phyloP scores from a whole-genome alignment of 768 basidiomycete species.

The Rhodotorula paludigena region DNA sequence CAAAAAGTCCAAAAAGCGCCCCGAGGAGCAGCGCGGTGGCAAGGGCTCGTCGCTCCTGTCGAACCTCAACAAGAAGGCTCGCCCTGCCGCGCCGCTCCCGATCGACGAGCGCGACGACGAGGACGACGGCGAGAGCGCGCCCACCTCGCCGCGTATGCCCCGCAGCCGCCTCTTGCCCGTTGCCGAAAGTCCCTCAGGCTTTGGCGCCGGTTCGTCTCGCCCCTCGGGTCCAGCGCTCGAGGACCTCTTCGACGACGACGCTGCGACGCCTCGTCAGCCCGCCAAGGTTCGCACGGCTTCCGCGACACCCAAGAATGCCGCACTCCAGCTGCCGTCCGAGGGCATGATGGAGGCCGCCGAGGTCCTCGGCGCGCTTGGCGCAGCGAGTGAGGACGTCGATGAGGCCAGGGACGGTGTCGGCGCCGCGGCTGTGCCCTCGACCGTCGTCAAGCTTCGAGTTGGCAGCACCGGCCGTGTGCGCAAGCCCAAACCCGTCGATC shows the following conservation, averaged over 20 bases:
- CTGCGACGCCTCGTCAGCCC: neutral
- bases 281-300: neutral
- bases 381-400: neutral
- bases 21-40: slow-evolving; percentile 59
- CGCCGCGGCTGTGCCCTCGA: no score
- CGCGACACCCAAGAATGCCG: neutral
- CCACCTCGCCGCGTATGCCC: slow-evolving; percentile 1
- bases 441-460: no score
- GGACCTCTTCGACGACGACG: neutral
- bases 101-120: slow-evolving; percentile 18
- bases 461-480: no score
- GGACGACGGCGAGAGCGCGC: neutral
- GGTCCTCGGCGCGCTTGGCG: slow-evolving; percentile 37
- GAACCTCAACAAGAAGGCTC: slow-evolving; percentile 55
- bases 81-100: neutral
- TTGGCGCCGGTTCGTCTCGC: neutral
- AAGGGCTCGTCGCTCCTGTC: slow-evolving; percentile 74
- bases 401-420: neutral
- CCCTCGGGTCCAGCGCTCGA: neutral
- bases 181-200: no score
- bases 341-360: slow-evolving; percentile 41
- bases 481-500: slow-evolving; percentile 3
- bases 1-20: slow-evolving; percentile 53
- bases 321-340: slow-evolving; percentile 24
- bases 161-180: no score